Evolutionary conservation across 2,329 filamentous ascomycete species (phyloP), one percentile per base, ranked within the genome.

Genomic region (Albifimbria verrucaria): DNA sequence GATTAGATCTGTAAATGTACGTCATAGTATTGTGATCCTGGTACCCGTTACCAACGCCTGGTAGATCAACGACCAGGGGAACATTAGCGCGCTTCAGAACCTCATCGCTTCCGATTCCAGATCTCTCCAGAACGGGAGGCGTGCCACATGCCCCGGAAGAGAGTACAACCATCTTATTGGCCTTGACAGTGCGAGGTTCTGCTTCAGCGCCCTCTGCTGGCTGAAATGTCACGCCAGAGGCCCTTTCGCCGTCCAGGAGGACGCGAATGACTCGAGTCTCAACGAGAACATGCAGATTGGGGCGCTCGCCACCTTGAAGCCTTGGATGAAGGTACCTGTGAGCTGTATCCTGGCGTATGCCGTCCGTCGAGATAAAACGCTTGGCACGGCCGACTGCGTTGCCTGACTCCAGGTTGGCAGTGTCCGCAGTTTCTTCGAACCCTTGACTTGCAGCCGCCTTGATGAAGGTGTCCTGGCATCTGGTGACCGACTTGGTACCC

Each of bases 281-380:
- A 15, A 48, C 46, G 17, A 48, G 2, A 10, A 32, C 25, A 5
- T 32, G 46, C 4, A 48, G 25, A 20, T 36, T 36, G 5, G 46
- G 46, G 46, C 36, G 36, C n/a, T 36, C 46, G n/a, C 24, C 20
- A 20, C n/a, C 46, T 20, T 39, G 32, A 6, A 72, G 70, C 3
- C 64, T 52, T 54, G 69, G 45, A 43, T 65, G 51, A 49, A 67
- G 52, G 53, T 81, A 84, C n/a, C 70, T 60, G 57, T 79, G 75
- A 0, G 81, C 81, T 2, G 80, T 67, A 59, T 85, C 81, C 61
- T 82, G 79, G 15, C 81, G 75, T 44, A 69, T 68, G 15, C 80
- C 80, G 17, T 80, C 74, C 1, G 55, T 58, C 5, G 43, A 53
- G n/a, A 82, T 71, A 56, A 78, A 82, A 62, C 62, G 5, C 57